phyloP scores from a whole-genome alignment of 2,329 filamentous ascomycete genomes.

The Coniochaeta ligniaria region DNA sequence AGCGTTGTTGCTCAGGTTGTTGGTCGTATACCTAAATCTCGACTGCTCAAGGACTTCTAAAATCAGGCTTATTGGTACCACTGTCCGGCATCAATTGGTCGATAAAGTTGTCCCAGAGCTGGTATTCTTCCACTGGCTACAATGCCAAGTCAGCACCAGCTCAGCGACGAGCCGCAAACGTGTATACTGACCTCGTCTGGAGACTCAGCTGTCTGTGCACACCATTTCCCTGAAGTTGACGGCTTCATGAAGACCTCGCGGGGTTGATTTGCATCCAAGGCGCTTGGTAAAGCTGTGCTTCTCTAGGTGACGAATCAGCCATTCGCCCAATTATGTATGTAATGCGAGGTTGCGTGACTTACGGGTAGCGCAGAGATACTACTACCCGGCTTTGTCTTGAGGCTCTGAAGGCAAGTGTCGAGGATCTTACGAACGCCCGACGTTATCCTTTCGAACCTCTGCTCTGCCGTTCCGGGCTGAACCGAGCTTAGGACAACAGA shows the following conservation, averaged over 20 bases:
- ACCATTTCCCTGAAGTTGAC: background rate
- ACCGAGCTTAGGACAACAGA: constrained; percentile 39
- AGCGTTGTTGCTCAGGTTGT: background rate
- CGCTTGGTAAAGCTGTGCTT: background rate
- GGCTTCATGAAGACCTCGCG: background rate
- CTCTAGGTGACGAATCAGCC: background rate
- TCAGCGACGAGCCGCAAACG: background rate
- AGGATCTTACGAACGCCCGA: constrained; percentile 33
- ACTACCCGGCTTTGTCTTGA: background rate
- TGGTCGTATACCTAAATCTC: too few species aligned
- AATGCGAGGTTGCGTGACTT: background rate
- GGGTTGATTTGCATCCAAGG: background rate
- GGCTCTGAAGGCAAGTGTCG: constrained; percentile 16
- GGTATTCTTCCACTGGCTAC: background rate
- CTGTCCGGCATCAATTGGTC: background rate
- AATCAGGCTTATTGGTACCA: background rate
- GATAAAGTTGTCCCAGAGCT: constrained; percentile 1
- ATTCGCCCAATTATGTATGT: background rate
- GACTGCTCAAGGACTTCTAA: background rate
- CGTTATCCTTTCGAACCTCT: constrained; percentile 33
- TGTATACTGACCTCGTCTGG: background rate
- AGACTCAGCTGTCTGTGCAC: background rate
- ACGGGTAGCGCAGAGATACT: background rate
- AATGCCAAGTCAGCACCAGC: background rate
- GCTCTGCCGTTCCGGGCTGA: constrained; percentile 28